phyloP scores from a whole-genome alignment of 495 filamentous ascomycete genomes.

The Viridothelium virens region DNA sequence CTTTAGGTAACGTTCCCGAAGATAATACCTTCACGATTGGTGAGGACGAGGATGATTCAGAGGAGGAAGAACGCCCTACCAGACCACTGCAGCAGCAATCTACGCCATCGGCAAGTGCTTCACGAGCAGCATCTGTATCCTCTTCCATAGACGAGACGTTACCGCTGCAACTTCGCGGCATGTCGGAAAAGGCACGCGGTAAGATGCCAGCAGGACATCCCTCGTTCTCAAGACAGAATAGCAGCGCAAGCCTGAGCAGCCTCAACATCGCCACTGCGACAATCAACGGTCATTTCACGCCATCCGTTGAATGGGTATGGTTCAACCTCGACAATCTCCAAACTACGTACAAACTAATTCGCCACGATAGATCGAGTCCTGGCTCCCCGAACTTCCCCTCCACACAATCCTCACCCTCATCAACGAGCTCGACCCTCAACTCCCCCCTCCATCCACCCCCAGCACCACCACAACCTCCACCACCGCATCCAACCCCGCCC shows the following conservation, averaged over 20 bases:
- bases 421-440: slow-evolving; percentile 44
- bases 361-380: slow-evolving; percentile 68
- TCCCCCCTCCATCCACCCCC: slow-evolving; percentile 36
- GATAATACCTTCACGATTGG: slow-evolving; percentile 81
- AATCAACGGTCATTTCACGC: slow-evolving; percentile 57
- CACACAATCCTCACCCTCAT: slow-evolving; percentile 84
- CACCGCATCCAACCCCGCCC: too few relatives aligned
- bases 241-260: slow-evolving; percentile 72
- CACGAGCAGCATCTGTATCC: slow-evolving; percentile 63
- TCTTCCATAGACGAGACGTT: slow-evolving; percentile 71
- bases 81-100: not conserved
- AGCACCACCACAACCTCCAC: slow-evolving; percentile 39
- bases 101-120: slow-evolving; percentile 56
- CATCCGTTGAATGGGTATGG: slow-evolving; percentile 65
- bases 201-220: slow-evolving; percentile 87
- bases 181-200: slow-evolving; percentile 95
- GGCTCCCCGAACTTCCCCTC: slow-evolving; percentile 85
- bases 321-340: not conserved
- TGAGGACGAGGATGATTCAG: slow-evolving; percentile 75
- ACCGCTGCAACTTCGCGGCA: slow-evolving; percentile 82
- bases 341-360: slow-evolving; percentile 17
- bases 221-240: slow-evolving; percentile 85
- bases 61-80: slow-evolving; percentile 36
- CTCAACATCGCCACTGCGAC: slow-evolving; percentile 49
- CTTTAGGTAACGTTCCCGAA: slow-evolving; percentile 73